phyloP scores from a whole-genome alignment of 1,139 yeast species.

The Sugiyamaella paludigena region DNA sequence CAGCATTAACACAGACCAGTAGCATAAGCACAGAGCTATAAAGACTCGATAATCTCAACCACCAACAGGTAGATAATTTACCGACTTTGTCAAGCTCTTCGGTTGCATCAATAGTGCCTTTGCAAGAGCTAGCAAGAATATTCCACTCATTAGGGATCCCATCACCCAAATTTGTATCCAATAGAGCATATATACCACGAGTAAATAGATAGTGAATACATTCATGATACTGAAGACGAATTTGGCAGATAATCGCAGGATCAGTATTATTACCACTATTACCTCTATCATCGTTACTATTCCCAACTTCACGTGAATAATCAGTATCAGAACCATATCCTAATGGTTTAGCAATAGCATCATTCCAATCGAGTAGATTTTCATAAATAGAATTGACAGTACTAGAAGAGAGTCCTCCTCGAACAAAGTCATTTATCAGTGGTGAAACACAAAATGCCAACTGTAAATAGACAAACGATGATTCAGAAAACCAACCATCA shows the following conservation, averaged over 20 bases:
- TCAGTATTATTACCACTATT: conserved; percentile 13
- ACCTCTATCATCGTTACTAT: too few relatives aligned
- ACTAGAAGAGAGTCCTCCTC: conserved; percentile 22
- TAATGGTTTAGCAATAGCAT: conserved; percentile 11
- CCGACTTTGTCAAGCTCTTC: conserved; percentile 35
- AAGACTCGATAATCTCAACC: conserved; percentile 46
- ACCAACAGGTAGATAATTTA: conserved; percentile 50
- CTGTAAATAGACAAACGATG: conserved; percentile 41
- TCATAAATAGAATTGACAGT: conserved; percentile 15
- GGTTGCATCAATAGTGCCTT: conserved; percentile 34
- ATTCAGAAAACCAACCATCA: conserved; percentile 56
- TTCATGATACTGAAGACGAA: conserved; percentile 25
- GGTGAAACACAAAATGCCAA: conserved; percentile 28
- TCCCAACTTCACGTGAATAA: background rate
- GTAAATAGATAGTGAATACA: conserved; percentile 22
- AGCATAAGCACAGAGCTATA: conserved; percentile 50
- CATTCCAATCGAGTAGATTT: conserved; percentile 17
- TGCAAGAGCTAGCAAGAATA: conserved; percentile 21
- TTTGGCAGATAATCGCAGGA: conserved; percentile 21
- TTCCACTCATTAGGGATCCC: conserved; percentile 18
- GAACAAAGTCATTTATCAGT: conserved; percentile 22
- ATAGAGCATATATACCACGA: conserved; percentile 21
- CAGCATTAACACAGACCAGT: conserved; percentile 47
- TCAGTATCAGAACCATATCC: conserved; percentile 13
- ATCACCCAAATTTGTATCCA: conserved; percentile 20